Evolutionary conservation across 176 grass and related monocot species (phyloP), one percentile per base, ranked within the genome.

Genomic region (Eremochloa ophiuroides): DNA sequence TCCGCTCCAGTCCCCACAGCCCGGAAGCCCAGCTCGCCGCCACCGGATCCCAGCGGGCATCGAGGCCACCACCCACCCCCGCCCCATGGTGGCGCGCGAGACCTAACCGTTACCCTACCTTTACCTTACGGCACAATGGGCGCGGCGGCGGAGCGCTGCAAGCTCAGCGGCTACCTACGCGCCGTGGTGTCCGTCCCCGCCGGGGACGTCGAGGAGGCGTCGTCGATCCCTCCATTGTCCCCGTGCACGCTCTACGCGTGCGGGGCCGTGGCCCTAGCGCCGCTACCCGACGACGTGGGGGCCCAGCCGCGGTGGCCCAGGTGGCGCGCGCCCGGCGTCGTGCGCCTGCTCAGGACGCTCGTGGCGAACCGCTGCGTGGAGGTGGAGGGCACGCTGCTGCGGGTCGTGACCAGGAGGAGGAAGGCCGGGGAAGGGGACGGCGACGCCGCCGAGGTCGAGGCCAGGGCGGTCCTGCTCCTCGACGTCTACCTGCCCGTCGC

Each of bases 131-230:
- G 5, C 16, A 63, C 43, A 46, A 55, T 23, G 18, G 39, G 18
- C 75, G 76, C 60, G 8, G 66, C 33, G 16, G 50, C 65, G 7
- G 18, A 27, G 38, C 62, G 39, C 56, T 80, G 77, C 44, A 99
- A 90, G 88, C 80, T 95, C 6, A 80, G 79, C 34, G 93, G 96
- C 34, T 99, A 85, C 87, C 84, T 99, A n/a, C 90, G 89, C 65
- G 83, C n/a, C 2, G 82, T 99, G 1, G 30, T 99, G 26, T 84
- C 93, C 40, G 16, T 89, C 0, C 27, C 83, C 6, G 27, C 35
- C n/a, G 35, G 14, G 0, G 1, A 48, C n/a, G 58, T 7, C 31
- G 2, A 62, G 0, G 5, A 2, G 1, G 35, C 41, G 5, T 7
- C 28, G 0, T 75, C 56, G 23, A 15, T 90, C 13, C 29, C 26